Conservation (phyloP, 140 eudicot species). For the Stevia rebaudiana region DNA sequence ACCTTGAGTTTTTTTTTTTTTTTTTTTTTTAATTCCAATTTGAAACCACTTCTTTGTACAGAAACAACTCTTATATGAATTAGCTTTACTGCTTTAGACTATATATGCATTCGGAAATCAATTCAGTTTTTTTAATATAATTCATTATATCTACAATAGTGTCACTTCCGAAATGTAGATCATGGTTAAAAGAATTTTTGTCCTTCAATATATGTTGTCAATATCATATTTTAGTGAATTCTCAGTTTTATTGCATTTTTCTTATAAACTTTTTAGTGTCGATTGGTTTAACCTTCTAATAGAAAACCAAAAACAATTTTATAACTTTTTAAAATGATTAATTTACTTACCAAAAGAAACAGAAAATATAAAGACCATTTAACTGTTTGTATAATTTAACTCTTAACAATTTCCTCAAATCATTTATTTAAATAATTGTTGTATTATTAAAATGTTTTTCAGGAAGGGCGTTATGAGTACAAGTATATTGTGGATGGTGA, state of each 20-base stretch:
- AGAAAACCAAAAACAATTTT: background rate
- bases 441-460: slow-evolving; percentile 4
- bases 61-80: too few species aligned
- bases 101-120: background rate
- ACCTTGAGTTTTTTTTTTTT: background rate
- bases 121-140: background rate
- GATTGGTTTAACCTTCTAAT: background rate
- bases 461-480: slow-evolving; percentile 95
- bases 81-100: too few species aligned
- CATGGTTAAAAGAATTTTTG: too few species aligned
- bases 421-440: too few species aligned
- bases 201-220: too few species aligned
- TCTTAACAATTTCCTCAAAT: too few species aligned
- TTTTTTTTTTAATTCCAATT: background rate
- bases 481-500: slow-evolving; percentile 80
- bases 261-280: background rate
- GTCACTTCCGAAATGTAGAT: too few species aligned
- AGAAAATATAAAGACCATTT: too few species aligned
- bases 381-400: too few species aligned
- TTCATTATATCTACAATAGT: background rate
- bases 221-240: too few species aligned
- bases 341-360: too few species aligned
- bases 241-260: background rate
- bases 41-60: background rate
- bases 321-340: too few species aligned